These are phyloP conservation scores for Thalassia testudinum DNA, from an alignment of 116 monocot species.

Conservation along the genomic window DNA sequence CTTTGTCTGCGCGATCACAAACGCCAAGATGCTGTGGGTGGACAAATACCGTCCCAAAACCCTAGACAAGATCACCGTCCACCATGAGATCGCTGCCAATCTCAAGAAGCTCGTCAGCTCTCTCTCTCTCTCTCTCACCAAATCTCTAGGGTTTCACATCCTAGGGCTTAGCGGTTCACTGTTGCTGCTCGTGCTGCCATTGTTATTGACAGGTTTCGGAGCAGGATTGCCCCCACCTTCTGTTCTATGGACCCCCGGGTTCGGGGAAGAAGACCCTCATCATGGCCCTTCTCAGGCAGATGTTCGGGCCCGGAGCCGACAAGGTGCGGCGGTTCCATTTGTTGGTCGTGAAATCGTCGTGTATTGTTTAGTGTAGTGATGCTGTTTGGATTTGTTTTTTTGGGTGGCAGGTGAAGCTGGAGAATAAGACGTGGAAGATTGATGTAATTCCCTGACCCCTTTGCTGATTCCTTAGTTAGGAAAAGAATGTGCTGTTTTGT, in stretches of 20 bases:
- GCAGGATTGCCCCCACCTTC: conserved; percentile 91
- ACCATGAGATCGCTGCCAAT: conserved; percentile 66
- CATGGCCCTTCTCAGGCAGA: conserved; percentile 87
- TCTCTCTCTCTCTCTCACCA: not conserved
- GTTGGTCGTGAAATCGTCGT: not conserved
- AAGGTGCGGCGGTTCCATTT: conserved; percentile 26
- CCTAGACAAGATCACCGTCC: conserved; percentile 82
- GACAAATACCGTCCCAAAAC: conserved; percentile 91
- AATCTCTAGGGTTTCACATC: conserved; percentile 15
- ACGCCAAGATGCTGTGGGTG: conserved; percentile 75
- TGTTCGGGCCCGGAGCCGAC: conserved; percentile 74
- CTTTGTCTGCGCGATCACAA: not conserved
- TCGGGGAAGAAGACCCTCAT: conserved; percentile 95
- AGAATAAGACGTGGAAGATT: conserved; percentile 95
- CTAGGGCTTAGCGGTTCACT: not conserved
- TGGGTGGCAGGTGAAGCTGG: conserved; percentile 75
- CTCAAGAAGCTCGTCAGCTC: conserved; percentile 77
- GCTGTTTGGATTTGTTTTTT: not conserved
- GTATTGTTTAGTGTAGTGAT: not conserved
- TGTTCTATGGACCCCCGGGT: conserved; percentile 97
- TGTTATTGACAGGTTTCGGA: conserved; percentile 54
- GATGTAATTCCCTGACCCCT: conserved; percentile 37
- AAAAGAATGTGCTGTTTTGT: too few species aligned
- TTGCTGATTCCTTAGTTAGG: too few species aligned
- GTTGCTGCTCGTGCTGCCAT: not conserved